phyloP scores from a whole-genome alignment of 805 yeast species.

The Wickerhamomyces pijperi region DNA sequence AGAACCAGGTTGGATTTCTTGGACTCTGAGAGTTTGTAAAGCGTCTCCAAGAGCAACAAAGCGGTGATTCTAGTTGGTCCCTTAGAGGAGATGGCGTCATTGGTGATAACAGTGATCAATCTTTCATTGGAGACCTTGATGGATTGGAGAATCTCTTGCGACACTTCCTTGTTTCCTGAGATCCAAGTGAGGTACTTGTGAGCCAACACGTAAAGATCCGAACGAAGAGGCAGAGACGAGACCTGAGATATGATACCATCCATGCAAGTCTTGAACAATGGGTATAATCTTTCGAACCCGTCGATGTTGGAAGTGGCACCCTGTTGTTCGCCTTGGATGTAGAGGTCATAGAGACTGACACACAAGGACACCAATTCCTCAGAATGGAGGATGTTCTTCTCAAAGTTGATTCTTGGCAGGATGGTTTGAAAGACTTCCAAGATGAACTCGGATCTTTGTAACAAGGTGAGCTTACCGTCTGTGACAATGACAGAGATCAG shows the following conservation, averaged over 20 bases:
- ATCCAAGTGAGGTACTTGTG: slow-evolving; percentile 52
- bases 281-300: slow-evolving; percentile 43
- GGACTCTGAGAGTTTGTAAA: slow-evolving; percentile 43
- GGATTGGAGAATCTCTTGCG: slow-evolving; percentile 38
- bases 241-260: slow-evolving; percentile 63
- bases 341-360: slow-evolving; percentile 56
- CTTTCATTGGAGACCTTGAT: slow-evolving; percentile 49
- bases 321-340: slow-evolving; percentile 32
- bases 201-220: slow-evolving; percentile 69
- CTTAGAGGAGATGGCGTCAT: slow-evolving; percentile 72
- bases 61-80: slow-evolving; percentile 70
- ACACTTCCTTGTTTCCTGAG: slow-evolving; percentile 27
- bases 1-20: slow-evolving; percentile 44
- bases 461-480: slow-evolving; percentile 39
- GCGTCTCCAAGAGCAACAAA: slow-evolving; percentile 59
- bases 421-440: slow-evolving; percentile 67
- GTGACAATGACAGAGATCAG: slow-evolving; percentile 62
- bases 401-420: slow-evolving; percentile 66
- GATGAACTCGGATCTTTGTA: slow-evolving; percentile 48
- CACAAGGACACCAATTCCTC: slow-evolving; percentile 70
- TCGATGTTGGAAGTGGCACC: slow-evolving; percentile 27
- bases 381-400: slow-evolving; percentile 51
- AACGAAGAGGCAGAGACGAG: slow-evolving; percentile 55
- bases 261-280: slow-evolving; percentile 64
- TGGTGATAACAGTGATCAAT: slow-evolving; percentile 53